A percentile compares a stretch with the other conserved stretches of the same genome.
phyloP scores from a whole-genome alignment of 2,329 filamentous ascomycete genomes.

The Hymenoscyphus fructigenus region DNA sequence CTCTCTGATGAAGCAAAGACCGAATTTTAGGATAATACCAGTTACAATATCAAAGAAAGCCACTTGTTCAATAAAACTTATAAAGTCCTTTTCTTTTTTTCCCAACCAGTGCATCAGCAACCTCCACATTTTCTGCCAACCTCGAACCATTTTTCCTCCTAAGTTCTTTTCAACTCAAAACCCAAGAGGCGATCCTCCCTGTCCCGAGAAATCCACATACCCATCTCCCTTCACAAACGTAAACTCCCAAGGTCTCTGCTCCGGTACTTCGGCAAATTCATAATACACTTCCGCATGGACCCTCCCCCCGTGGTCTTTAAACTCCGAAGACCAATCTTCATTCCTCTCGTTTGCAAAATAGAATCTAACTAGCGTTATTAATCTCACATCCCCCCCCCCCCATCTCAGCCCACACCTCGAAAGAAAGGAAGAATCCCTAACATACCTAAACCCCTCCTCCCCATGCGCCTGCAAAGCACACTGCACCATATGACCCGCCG shows the following conservation, averaged over 20 bases:
- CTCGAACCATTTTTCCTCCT: too few species aligned
- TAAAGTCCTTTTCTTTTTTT: too few species aligned
- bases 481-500: conserved; percentile 37
- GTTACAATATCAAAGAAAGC: too few species aligned
- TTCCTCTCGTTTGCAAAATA: conserved; percentile 52
- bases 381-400: too few species aligned
- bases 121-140: too few species aligned
- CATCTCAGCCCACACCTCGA: background rate
- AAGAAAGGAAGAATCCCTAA: background rate
- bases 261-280: conserved; percentile 40
- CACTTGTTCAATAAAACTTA: too few species aligned
- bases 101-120: too few species aligned
- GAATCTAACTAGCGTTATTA: conserved; percentile 42
- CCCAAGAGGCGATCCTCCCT: background rate
- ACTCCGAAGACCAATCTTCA: conserved; percentile 39
- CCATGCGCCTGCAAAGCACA: conserved; percentile 38
- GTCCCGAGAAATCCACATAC: conserved; percentile 25
- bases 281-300: conserved; percentile 44
- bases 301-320: conserved; percentile 38
- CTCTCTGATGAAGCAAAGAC: too few species aligned
- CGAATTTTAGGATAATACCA: too few species aligned
- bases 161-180: background rate
- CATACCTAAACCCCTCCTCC: conserved; percentile 39
- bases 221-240: conserved; percentile 44
- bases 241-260: conserved; percentile 45